Percentiles rank a stretch among this genome's conserved stretches.
These are phyloP conservation scores for Aspergillus bridgeri DNA, from an alignment of 495 filamentous ascomycete species.

Conservation along the genomic window DNA sequence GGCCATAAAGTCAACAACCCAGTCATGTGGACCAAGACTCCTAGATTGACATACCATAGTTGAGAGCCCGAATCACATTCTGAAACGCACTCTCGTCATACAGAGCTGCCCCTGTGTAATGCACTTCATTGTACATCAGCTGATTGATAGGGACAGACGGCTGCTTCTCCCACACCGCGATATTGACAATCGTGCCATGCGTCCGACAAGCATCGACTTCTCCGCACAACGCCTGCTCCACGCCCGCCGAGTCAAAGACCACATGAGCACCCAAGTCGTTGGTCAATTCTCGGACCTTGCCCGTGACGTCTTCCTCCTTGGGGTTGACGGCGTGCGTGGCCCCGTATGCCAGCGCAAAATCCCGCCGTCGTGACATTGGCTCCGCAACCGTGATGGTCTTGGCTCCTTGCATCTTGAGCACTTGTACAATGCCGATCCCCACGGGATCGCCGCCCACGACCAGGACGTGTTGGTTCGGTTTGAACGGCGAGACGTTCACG, in stretches of 20 bases:
- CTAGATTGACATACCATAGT: conserved; percentile 31
- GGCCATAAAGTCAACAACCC: not conserved
- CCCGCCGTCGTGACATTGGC: conserved; percentile 43
- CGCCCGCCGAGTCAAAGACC: conserved; percentile 57
- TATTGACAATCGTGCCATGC: conserved; percentile 57
- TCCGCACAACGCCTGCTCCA: conserved; percentile 47
- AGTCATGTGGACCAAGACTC: not conserved
- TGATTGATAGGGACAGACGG: conserved; percentile 47
- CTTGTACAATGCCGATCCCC: conserved; percentile 58
- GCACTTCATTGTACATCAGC: conserved; percentile 43
- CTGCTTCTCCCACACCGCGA: conserved; percentile 59
- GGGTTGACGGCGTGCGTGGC: conserved; percentile 56
- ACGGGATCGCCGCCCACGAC: conserved; percentile 62
- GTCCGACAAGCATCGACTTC: conserved; percentile 47
- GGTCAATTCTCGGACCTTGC: conserved; percentile 42
- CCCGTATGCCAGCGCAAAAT: conserved; percentile 50
- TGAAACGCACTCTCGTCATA: conserved; percentile 54
- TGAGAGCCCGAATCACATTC: conserved; percentile 52
- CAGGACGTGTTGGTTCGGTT: conserved; percentile 47
- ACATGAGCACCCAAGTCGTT: conserved; percentile 50
- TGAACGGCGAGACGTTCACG: conserved; percentile 51
- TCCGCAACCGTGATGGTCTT: conserved; percentile 57
- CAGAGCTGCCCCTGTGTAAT: conserved; percentile 49
- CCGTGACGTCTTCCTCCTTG: conserved; percentile 46
- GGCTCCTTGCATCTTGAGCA: conserved; percentile 46